phyloP scores from a whole-genome alignment of 768 basidiomycete species.

The Suillus cothurnatus region DNA sequence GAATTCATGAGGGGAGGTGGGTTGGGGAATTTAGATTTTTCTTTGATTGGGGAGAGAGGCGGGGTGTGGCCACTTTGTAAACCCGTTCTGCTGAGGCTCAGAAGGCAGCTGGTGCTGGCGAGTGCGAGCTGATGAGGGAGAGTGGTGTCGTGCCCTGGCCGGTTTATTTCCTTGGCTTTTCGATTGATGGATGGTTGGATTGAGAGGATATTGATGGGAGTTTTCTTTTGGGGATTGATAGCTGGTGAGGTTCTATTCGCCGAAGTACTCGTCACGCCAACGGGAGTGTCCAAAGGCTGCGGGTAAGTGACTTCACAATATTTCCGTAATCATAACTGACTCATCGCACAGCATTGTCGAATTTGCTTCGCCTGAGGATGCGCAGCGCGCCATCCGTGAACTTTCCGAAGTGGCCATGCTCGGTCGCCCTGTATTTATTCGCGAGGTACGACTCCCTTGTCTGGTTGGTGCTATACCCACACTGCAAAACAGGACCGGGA shows the following conservation, averaged over 20 bases:
- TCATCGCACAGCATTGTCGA: slow-evolving; percentile 83
- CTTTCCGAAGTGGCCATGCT: slow-evolving; percentile 89
- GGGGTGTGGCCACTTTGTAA: slow-evolving; percentile 34
- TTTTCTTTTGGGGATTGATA: slow-evolving; percentile 88
- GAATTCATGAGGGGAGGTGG: slow-evolving; percentile 99
- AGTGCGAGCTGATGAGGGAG: slow-evolving; percentile 40
- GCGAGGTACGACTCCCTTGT: slow-evolving; percentile 65
- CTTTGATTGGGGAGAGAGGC: slow-evolving; percentile 41
- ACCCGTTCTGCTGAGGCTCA: slow-evolving; percentile 39
- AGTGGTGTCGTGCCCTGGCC: slow-evolving; percentile 42
- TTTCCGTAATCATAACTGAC: slow-evolving; percentile 10
- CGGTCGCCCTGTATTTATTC: slow-evolving; percentile 93
- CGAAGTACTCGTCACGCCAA: slow-evolving; percentile 97
- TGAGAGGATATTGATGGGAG: slow-evolving; percentile 94
- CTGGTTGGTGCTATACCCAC: not conserved
- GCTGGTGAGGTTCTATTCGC: slow-evolving; percentile 99
- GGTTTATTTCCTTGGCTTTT: slow-evolving; percentile 42
- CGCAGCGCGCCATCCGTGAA: slow-evolving; percentile 87
- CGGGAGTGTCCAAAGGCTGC: slow-evolving; percentile 97
- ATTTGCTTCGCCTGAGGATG: slow-evolving; percentile 86
- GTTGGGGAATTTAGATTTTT: slow-evolving; percentile 78
- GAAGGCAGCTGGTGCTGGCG: slow-evolving; percentile 33
- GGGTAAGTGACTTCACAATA: slow-evolving; percentile 63
- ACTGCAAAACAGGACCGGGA: slow-evolving; percentile 79
- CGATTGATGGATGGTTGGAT: slow-evolving; percentile 53